Conservation (phyloP, 805 yeast species). For the Pichia heedii region DNA sequence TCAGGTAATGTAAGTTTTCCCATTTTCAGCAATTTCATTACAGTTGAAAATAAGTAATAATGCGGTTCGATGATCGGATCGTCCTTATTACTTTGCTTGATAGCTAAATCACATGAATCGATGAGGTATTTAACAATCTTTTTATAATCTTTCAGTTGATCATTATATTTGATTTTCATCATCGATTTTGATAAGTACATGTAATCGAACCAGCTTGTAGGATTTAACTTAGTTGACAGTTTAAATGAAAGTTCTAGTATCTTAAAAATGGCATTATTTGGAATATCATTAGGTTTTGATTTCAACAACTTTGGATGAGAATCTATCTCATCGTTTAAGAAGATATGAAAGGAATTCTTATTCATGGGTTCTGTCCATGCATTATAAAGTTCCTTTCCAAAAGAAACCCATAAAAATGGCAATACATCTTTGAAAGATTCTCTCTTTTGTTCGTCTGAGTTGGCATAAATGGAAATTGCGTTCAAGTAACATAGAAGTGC, state of each 20-base stretch:
- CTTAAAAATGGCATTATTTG: slow-evolving; percentile 15
- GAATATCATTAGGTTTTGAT: slow-evolving; percentile 6
- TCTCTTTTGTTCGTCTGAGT: slow-evolving; percentile 13
- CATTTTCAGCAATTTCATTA: slow-evolving; percentile 44
- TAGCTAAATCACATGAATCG: slow-evolving; percentile 37
- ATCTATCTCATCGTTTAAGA: background rate
- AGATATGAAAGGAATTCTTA: slow-evolving; percentile 44
- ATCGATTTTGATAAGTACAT: slow-evolving; percentile 52
- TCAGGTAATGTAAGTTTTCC: slow-evolving; percentile 27
- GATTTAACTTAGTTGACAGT: slow-evolving; percentile 36
- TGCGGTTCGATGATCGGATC: slow-evolving; percentile 74
- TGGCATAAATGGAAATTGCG: slow-evolving; percentile 46
- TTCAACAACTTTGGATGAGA: background rate
- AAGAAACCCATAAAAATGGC: slow-evolving; percentile 39
- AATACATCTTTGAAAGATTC: slow-evolving; percentile 28
- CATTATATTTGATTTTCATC: slow-evolving; percentile 34
- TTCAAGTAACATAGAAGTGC: slow-evolving; percentile 65
- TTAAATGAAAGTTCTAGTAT: slow-evolving; percentile 35
- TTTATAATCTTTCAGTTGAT: background rate
- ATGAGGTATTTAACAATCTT: slow-evolving; percentile 34
- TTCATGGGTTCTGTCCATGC: slow-evolving; percentile 58
- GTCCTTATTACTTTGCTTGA: slow-evolving; percentile 28
- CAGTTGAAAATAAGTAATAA: slow-evolving; percentile 48
- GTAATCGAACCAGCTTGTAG: slow-evolving; percentile 51
- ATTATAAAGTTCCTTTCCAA: slow-evolving; percentile 50